These are phyloP conservation scores for Tricholoma furcatifolium DNA, from an alignment of 768 basidiomycete genomes.

Conservation along the genomic window DNA sequence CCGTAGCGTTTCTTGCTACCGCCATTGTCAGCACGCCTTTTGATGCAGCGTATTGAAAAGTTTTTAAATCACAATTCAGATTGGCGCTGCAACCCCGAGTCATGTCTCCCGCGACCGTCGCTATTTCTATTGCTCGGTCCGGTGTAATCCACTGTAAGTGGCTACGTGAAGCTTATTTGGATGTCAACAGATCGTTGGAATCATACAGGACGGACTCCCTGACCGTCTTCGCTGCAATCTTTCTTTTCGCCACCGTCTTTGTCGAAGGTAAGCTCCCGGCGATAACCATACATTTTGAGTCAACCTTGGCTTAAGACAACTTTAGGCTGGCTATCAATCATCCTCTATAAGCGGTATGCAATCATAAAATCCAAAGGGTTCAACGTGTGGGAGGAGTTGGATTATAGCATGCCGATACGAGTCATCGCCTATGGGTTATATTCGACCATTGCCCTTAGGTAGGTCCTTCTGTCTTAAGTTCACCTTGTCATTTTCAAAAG, in stretches of 20 bases:
- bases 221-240: conserved; percentile 35
- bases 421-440: conserved; percentile 44
- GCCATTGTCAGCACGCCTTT: conserved; percentile 33
- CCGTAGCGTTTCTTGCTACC: conserved; percentile 36
- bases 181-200: neutral
- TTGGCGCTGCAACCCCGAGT: conserved; percentile 34
- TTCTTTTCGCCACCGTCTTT: conserved; percentile 37
- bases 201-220: conserved; percentile 38
- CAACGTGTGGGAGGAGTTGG: conserved; percentile 24
- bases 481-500: too few relatives aligned
- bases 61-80: conserved; percentile 19
- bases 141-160: conserved; percentile 34
- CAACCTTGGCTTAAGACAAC: neutral
- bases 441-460: conserved; percentile 42
- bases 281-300: neutral
- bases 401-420: conserved; percentile 45
- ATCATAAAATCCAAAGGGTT: conserved; percentile 21
- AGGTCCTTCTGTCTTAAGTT: neutral
- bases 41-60: neutral
- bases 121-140: conserved; percentile 51
- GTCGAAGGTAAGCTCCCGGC: conserved; percentile 33
- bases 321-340: conserved; percentile 39
- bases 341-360: conserved; percentile 36
- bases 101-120: conserved; percentile 44
- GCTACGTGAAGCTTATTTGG: neutral